Evolutionary conservation across 257 asterid species (phyloP).

Genomic region (Nicotiana otophora): DNA sequence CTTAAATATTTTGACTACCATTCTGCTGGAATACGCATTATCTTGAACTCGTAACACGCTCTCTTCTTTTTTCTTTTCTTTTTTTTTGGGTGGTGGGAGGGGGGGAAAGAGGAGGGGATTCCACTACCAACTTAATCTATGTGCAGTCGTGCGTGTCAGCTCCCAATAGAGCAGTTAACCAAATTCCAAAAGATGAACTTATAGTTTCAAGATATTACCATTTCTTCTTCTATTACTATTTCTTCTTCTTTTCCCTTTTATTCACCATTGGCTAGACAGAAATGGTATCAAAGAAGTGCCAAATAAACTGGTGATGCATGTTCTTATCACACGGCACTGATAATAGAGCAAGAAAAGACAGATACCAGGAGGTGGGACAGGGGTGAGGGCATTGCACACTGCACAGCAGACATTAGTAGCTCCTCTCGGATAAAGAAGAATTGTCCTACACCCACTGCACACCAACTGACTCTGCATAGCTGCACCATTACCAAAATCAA

Average conservation of each 20-base stretch:
- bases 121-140: background rate
- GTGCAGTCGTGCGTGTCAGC: background rate
- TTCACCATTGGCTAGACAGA: background rate
- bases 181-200: background rate
- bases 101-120: background rate
- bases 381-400: constrained; percentile 62
- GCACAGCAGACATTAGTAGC: constrained; percentile 84
- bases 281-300: background rate
- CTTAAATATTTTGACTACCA: background rate
- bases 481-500: constrained; percentile 13
- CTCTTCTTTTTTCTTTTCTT: background rate
- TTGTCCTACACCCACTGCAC: constrained; percentile 81
- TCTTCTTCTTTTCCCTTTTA: background rate
- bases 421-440: constrained; percentile 85
- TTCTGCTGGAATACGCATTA: background rate
- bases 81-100: background rate
- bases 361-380: constrained; percentile 72
- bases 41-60: background rate
- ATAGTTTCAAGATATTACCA: background rate
- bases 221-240: background rate
- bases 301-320: background rate
- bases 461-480: constrained; percentile 85
- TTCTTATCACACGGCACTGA: background rate
- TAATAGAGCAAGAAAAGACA: background rate
- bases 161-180: background rate